Evolutionary conservation across 495 filamentous ascomycete genomes (phyloP).

Genomic region (Aspergillus diversus): DNA sequence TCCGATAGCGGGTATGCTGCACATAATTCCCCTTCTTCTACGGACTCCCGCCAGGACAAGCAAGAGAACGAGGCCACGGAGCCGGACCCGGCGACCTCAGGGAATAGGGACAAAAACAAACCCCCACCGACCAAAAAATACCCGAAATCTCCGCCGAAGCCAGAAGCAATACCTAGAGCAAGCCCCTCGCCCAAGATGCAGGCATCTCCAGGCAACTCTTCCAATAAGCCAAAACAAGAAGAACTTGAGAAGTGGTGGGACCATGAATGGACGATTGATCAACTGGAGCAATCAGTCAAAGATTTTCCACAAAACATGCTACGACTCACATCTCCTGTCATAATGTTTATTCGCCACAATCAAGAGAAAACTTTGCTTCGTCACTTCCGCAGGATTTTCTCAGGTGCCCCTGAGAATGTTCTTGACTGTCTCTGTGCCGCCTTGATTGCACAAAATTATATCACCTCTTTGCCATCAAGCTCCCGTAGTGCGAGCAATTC

Average conservation of each 20-base stretch:
- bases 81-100: slow-evolving; percentile 36
- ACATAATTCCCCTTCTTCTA: slow-evolving; percentile 35
- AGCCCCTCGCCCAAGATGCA: slow-evolving; percentile 21
- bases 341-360: slow-evolving; percentile 44
- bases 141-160: slow-evolving; percentile 27
- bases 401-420: slow-evolving; percentile 54
- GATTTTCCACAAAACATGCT: slow-evolving; percentile 49
- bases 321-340: slow-evolving; percentile 49
- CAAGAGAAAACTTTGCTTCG: slow-evolving; percentile 42
- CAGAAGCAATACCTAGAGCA: slow-evolving; percentile 28
- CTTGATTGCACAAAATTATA: slow-evolving; percentile 64
- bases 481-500: slow-evolving; percentile 32
- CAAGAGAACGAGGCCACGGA: slow-evolving; percentile 38
- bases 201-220: slow-evolving; percentile 32
- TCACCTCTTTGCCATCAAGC: slow-evolving; percentile 42
- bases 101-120: slow-evolving; percentile 34
- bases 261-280: slow-evolving; percentile 51
- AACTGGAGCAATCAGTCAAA: slow-evolving; percentile 48
- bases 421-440: slow-evolving; percentile 68
- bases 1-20: slow-evolving; percentile 46
- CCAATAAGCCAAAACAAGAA: slow-evolving; percentile 36
- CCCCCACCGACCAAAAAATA: slow-evolving; percentile 26
- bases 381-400: slow-evolving; percentile 62
- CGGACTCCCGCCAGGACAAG: slow-evolving; percentile 31
- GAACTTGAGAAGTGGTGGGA: slow-evolving; percentile 44